These are phyloP conservation scores for Agrocybe chaxingu DNA, from an alignment of 768 basidiomycete genomes.

Conservation along the genomic window DNA sequence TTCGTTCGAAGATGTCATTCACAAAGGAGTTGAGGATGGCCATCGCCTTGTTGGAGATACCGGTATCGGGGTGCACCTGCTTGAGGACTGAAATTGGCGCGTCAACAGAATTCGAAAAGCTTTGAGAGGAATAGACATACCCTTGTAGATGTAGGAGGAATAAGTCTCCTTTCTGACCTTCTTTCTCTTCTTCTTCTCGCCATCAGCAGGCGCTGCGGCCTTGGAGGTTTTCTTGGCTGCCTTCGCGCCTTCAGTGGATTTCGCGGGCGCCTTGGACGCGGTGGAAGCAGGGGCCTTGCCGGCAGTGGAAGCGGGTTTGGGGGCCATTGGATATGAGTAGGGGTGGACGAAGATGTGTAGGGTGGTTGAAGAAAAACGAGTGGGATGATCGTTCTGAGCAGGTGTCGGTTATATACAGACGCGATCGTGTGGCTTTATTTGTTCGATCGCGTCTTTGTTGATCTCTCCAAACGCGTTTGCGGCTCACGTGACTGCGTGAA, in stretches of 20 bases:
- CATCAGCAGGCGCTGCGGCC: slow-evolving; percentile 60
- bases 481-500: slow-evolving; percentile 16
- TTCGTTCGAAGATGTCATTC: slow-evolving; percentile 94
- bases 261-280: slow-evolving; percentile 74
- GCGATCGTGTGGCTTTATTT: slow-evolving; percentile 47
- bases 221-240: slow-evolving; percentile 80
- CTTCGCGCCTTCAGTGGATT: slow-evolving; percentile 58
- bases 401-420: slow-evolving; percentile 33
- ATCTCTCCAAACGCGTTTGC: slow-evolving; percentile 44
- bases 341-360: slow-evolving; percentile 20
- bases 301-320: slow-evolving; percentile 82
- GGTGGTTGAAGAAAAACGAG: slow-evolving; percentile 28
- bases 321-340: slow-evolving; percentile 52
- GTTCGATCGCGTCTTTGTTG: slow-evolving; percentile 33
- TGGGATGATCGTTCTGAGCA: slow-evolving; percentile 35
- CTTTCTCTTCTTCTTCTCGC: slow-evolving; percentile 84
- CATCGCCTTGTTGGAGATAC: slow-evolving; percentile 99
- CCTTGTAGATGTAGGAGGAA: slow-evolving; percentile 91
- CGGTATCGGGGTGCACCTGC: slow-evolving; percentile 98
- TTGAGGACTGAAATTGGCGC: slow-evolving; percentile 65
- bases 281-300: slow-evolving; percentile 76
- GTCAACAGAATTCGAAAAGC: neutral
- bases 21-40: slow-evolving; percentile 95
- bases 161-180: slow-evolving; percentile 90
- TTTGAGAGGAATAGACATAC: slow-evolving; percentile 29